A percentile compares a stretch with the other conserved stretches of the same genome.
Evolutionary conservation across 257 asterid species (phyloP).

Genomic region (Solanum arcanum): DNA sequence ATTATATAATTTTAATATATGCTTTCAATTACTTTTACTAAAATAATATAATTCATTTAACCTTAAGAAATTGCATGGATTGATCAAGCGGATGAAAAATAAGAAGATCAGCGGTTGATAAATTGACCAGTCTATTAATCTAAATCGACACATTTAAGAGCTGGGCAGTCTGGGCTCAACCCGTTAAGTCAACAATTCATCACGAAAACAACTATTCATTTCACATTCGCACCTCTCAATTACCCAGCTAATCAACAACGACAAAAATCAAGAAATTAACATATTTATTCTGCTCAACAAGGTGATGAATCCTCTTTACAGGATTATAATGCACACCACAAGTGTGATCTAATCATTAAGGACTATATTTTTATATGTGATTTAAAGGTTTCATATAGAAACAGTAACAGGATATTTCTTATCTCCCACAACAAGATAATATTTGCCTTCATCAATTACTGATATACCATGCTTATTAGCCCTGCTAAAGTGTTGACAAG

Average conservation of each 20-base stretch:
- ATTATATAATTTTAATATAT: not conserved
- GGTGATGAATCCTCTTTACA: not conserved
- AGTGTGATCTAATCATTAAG: not conserved
- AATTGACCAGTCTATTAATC: no score
- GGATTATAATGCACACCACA: not conserved
- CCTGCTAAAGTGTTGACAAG: conserved; percentile 43
- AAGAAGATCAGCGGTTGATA: no score
- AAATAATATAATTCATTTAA: no score
- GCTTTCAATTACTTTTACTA: no score
- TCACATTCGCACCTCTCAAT: not conserved
- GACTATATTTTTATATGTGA: not conserved
- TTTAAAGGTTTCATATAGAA: conserved; percentile 9
- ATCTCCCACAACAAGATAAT: conserved; percentile 30
- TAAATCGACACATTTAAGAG: no score
- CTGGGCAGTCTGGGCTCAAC: no score
- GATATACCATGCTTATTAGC: conserved; percentile 33
- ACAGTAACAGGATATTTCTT: conserved; percentile 26
- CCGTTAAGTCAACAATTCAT: not conserved
- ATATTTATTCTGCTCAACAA: not conserved
- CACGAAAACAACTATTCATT: not conserved
- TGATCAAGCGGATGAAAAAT: no score
- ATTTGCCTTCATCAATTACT: conserved; percentile 42
- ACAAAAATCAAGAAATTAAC: not conserved
- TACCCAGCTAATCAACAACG: not conserved
- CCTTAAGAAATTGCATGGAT: no score